These are phyloP conservation scores for Podospora comata DNA, from an alignment of 495 filamentous ascomycete genomes.

Conservation along the genomic window DNA sequence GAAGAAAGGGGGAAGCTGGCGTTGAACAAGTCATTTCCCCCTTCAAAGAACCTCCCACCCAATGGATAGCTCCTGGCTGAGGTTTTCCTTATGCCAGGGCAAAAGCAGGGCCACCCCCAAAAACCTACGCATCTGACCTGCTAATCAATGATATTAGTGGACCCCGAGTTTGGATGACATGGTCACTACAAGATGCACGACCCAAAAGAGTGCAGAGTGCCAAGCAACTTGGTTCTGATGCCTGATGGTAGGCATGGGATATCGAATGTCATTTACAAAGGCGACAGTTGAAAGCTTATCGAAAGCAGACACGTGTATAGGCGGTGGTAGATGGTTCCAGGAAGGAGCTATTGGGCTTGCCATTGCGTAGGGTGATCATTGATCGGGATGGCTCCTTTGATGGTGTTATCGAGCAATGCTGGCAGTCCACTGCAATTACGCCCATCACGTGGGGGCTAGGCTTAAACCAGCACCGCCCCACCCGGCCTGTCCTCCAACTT, in stretches of 20 bases:
- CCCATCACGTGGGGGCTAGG: slow-evolving; percentile 33
- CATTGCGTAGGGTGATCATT: background rate
- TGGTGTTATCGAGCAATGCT: background rate
- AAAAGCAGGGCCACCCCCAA: too few species aligned
- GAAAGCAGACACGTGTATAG: background rate
- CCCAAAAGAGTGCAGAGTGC: background rate
- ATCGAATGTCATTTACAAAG: background rate
- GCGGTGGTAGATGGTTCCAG: background rate
- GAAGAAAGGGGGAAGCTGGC: background rate
- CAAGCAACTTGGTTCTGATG: background rate
- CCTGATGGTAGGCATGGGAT: background rate
- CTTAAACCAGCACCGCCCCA: slow-evolving; percentile 22
- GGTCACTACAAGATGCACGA: background rate
- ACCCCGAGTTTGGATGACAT: slow-evolving; percentile 5
- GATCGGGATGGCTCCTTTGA: background rate
- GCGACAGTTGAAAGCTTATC: background rate
- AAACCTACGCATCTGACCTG: background rate
- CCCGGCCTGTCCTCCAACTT: slow-evolving; percentile 20
- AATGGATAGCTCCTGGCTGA: background rate
- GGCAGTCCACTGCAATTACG: background rate
- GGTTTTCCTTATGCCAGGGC: background rate
- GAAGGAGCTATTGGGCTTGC: background rate
- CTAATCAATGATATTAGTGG: background rate
- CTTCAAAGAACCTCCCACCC: too few species aligned
- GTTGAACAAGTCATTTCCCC: background rate